These are phyloP conservation scores for Ophiostoma angusticollis DNA, from an alignment of 2,329 filamentous ascomycete genomes.

Conservation along the genomic window DNA sequence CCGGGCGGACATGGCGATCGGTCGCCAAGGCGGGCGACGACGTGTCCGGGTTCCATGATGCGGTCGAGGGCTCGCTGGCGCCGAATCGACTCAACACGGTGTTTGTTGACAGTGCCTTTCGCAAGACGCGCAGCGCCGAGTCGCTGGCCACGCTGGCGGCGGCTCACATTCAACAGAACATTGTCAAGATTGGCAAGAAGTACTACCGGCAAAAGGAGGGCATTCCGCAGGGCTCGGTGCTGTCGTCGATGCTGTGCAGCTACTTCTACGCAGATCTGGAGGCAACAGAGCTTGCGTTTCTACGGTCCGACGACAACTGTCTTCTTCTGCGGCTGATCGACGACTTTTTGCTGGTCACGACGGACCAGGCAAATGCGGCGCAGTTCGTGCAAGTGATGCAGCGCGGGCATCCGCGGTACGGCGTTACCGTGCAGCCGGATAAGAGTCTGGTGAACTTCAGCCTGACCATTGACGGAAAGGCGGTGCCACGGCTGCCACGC, in stretches of 20 bases:
- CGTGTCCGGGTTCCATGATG: constrained; percentile 29
- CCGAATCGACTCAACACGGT: constrained; percentile 51
- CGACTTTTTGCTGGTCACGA: constrained; percentile 83
- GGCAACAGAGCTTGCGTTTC: constrained; percentile 51
- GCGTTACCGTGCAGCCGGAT: constrained; percentile 58
- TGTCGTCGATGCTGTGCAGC: constrained; percentile 82
- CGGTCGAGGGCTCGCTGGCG: constrained; percentile 28
- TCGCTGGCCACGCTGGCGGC: constrained; percentile 56
- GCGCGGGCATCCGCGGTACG: constrained; percentile 62
- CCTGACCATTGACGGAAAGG: constrained; percentile 38
- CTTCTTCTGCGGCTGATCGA: constrained; percentile 76
- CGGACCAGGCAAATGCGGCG: constrained; percentile 50
- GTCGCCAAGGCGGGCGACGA: constrained; percentile 34
- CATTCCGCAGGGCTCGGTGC: constrained; percentile 83
- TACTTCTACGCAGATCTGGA: constrained; percentile 94
- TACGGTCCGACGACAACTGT: constrained; percentile 34
- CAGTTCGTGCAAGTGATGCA: constrained; percentile 74
- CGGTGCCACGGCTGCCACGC: constrained; percentile 34
- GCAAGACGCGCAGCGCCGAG: constrained; percentile 41
- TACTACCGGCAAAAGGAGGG: constrained; percentile 78
- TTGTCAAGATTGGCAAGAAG: constrained; percentile 79
- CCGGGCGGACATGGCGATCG: constrained; percentile 41
- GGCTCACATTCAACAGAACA: constrained; percentile 71
- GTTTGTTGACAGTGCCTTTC: constrained; percentile 58
- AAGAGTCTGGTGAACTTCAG: constrained; percentile 86